Evolutionary conservation across 2,329 filamentous ascomycete genomes (phyloP).

Genomic region (Hypoxylon sp.): DNA sequence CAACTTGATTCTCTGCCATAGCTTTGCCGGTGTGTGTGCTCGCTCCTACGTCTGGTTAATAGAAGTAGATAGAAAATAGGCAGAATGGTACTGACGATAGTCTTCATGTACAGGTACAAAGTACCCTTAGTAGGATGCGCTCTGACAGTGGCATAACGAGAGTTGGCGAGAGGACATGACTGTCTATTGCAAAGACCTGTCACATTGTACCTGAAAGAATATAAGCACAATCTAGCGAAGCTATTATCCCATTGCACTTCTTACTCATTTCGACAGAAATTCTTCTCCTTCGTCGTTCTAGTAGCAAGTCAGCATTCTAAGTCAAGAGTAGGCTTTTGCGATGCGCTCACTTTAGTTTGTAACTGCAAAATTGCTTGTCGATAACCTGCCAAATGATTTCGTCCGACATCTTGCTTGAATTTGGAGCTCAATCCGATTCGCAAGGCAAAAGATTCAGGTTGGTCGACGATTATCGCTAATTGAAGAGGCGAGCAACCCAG

Average conservation of each 20-base stretch:
- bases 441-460: background rate
- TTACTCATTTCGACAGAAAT: slow-evolving; percentile 91
- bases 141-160: slow-evolving; percentile 83
- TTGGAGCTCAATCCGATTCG: background rate
- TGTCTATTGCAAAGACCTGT: slow-evolving; percentile 72
- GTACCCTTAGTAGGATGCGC: slow-evolving; percentile 84
- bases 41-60: slow-evolving; percentile 60
- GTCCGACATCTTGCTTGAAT: slow-evolving; percentile 79
- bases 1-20: slow-evolving; percentile 94
- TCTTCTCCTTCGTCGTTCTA: slow-evolving; percentile 87
- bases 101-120: slow-evolving; percentile 98
- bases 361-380: slow-evolving; percentile 90
- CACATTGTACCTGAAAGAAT: slow-evolving; percentile 74
- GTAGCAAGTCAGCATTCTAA: slow-evolving; percentile 51
- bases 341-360: slow-evolving; percentile 84
- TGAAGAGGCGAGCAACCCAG: slow-evolving; percentile 12
- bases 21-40: slow-evolving; percentile 86
- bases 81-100: slow-evolving; percentile 66
- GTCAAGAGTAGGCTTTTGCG: background rate
- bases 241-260: background rate
- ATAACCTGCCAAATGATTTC: slow-evolving; percentile 99
- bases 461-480: background rate
- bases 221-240: background rate
- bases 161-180: slow-evolving; percentile 56
- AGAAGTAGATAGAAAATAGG: background rate